Conservation (phyloP, 768 basidiomycete species). For the Leucosporidium creatinivorum region DNA sequence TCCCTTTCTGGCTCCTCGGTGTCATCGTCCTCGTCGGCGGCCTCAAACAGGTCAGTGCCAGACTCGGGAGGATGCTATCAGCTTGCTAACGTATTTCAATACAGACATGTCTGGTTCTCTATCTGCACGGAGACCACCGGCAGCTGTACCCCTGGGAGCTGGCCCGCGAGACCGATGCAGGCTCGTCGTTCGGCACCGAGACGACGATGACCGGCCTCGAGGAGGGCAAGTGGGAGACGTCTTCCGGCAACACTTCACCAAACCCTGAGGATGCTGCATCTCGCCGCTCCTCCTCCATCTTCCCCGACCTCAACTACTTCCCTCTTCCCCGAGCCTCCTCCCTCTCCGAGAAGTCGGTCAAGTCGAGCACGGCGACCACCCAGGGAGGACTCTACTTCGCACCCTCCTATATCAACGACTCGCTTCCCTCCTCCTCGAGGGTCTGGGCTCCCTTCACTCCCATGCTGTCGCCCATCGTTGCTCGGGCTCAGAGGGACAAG, state of each 20-base stretch:
- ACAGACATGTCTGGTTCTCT: slow-evolving; percentile 21
- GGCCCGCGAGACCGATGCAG: neutral
- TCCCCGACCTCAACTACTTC: slow-evolving; percentile 27
- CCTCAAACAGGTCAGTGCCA: neutral
- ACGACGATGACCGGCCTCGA: neutral
- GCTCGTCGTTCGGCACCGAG: slow-evolving; percentile 3
- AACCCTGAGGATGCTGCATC: neutral
- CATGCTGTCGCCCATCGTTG: too few species aligned
- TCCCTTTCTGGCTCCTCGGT: slow-evolving; percentile 26
- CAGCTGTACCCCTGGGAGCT: slow-evolving; percentile 30
- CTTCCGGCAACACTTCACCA: neutral
- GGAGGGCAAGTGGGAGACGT: neutral
- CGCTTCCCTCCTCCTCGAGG: too few species aligned
- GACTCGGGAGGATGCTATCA: too few species aligned
- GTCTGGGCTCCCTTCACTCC: too few species aligned
- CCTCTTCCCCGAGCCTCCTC: slow-evolving; percentile 12
- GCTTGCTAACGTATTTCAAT: too few species aligned
- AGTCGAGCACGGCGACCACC: slow-evolving; percentile 8
- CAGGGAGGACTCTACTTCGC: slow-evolving; percentile 28
- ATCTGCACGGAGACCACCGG: slow-evolving; percentile 17
- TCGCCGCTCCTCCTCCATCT: neutral
- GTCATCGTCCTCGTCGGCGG: slow-evolving; percentile 10
- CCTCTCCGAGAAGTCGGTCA: neutral
- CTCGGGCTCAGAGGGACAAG: too few species aligned
- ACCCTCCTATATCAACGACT: neutral